Conservation (phyloP, 768 basidiomycete genomes). For the Fomitopsis pulvina region DNA sequence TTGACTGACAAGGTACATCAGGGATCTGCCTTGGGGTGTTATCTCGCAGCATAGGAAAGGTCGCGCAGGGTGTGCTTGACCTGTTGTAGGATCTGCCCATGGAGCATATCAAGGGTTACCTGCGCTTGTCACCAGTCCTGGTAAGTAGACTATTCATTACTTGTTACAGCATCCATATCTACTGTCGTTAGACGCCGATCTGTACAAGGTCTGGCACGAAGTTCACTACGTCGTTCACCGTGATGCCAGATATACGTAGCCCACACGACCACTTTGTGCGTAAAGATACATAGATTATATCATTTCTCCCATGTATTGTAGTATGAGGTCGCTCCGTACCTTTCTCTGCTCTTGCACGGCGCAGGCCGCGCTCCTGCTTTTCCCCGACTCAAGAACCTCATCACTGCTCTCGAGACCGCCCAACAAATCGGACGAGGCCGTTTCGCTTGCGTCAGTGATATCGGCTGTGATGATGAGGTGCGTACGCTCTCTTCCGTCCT, state of each 20-base stretch:
- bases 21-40: conserved; percentile 49
- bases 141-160: conserved; percentile 27
- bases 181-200: conserved; percentile 38
- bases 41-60: too few relatives aligned
- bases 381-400: conserved; percentile 72
- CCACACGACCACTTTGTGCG: conserved; percentile 67
- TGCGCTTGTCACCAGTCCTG: conserved; percentile 42
- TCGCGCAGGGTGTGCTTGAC: conserved; percentile 69
- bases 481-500: conserved; percentile 10
- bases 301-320: too few relatives aligned
- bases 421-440: conserved; percentile 45
- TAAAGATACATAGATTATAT: too few relatives aligned
- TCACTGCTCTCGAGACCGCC: conserved; percentile 41
- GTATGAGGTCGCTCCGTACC: conserved; percentile 85
- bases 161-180: neutral
- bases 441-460: conserved; percentile 74
- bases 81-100: conserved; percentile 70
- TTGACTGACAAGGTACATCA: neutral
- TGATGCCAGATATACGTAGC: conserved; percentile 62
- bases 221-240: neutral
- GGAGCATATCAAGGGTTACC: conserved; percentile 47
- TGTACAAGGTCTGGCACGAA: conserved; percentile 43
- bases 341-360: conserved; percentile 82
- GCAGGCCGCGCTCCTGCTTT: conserved; percentile 76
- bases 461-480: conserved; percentile 84